phyloP scores from a whole-genome alignment of 495 filamentous ascomycete genomes.

The Podospora tetraspora region DNA sequence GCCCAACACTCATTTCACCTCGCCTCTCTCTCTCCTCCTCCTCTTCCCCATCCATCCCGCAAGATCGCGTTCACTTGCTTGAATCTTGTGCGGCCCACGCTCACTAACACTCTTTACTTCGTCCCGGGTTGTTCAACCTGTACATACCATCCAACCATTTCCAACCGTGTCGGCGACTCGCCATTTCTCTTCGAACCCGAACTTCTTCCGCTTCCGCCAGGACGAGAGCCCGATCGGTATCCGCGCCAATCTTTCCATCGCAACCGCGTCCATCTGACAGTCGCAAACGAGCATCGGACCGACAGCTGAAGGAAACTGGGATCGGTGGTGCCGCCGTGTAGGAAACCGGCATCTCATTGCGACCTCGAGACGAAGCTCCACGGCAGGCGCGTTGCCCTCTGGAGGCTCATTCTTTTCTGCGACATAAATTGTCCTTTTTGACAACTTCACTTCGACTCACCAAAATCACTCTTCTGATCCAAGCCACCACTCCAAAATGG shows the following conservation, averaged over 20 bases:
- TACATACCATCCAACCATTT: constrained; percentile 4
- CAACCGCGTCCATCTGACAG: constrained; percentile 5
- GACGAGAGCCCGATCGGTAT: neutral
- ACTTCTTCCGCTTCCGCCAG: neutral
- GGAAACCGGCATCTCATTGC: constrained; percentile 19
- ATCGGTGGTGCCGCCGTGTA: constrained; percentile 18
- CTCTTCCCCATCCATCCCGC: neutral
- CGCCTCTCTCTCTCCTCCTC: constrained; percentile 1
- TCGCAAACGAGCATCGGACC: neutral
- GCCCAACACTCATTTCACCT: constrained; percentile 1
- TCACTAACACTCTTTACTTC: constrained; percentile 1
- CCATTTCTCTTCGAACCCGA: neutral
- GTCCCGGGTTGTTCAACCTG: constrained; percentile 4
- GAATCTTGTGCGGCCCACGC: constrained; percentile 4
- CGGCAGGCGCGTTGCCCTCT: neutral
- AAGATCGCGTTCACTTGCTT: constrained; percentile 11
- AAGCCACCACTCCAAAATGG: constrained; percentile 18
- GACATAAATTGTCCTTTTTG: neutral
- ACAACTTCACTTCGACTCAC: neutral
- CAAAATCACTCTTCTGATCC: neutral
- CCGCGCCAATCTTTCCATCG: neutral
- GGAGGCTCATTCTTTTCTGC: neutral
- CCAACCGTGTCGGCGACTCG: neutral
- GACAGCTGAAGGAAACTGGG: constrained; percentile 6
- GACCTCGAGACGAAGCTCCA: neutral